Evolutionary conservation across 2,329 filamentous ascomycete species (phyloP), one percentile per base, ranked within the genome.

Genomic region (Dactylellina sp.): DNA sequence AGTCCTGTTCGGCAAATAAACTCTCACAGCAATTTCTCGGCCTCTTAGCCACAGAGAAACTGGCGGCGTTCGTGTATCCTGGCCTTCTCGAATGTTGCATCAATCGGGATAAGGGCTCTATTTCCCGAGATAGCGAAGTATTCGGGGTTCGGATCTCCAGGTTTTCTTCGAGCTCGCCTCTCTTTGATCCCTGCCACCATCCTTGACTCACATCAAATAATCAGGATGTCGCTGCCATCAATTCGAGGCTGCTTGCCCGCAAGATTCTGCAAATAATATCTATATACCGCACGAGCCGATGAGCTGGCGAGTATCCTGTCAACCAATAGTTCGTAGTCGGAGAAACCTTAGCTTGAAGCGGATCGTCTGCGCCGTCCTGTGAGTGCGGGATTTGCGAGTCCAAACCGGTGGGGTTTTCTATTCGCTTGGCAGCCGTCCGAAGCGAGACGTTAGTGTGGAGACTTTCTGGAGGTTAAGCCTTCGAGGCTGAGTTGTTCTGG

Each of bases 401-500:
- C 42, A 62, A 55, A 56, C 28, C 56, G n/a, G 56, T 47, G 47
- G 40, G 24, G 2, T 49, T n/a, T 32, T 49, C 55, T 47, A 53
- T 49, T 56, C 64, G 46, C 68, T 72, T 72, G 60, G 60, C 68
- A 44, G 22, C 68, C 68, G 68, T 72, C 68, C 61, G 60, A 72
- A 72, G 60, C 68, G 68, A 72, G 68, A 72, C 68, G 68, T 72
- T n/a, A 59, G 40, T 22, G 68, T 72, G 68, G 68, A 49, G 60
- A 65, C 60, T 25, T 40, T 40, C 12, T 44, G n/a, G 53, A 50
- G 50, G 52, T 62, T 56, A 65, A 72, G 61, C 68, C 60, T 65
- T 64, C 59, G 68, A 72, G 68, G 68, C 68, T 72, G 68, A 72
- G 68, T 65, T 72, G 68, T 64, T 61, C 60, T 53, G 59, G 60